phyloP scores from a whole-genome alignment of 305 asterid species.

The Fraxinus albicans region DNA sequence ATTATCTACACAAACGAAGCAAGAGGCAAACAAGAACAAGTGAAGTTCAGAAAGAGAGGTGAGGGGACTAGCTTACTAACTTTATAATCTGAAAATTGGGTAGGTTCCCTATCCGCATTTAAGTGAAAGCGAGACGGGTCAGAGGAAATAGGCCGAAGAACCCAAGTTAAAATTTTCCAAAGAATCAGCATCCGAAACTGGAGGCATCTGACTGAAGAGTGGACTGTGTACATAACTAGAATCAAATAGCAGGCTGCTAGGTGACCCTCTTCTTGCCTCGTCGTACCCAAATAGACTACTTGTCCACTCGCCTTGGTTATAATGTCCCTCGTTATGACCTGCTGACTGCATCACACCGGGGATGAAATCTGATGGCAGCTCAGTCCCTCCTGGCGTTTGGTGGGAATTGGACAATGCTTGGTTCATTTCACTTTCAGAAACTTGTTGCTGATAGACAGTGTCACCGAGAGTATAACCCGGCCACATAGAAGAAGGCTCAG shows the following conservation, averaged over 20 bases:
- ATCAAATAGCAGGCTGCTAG: conserved; percentile 7
- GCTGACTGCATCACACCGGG: neutral
- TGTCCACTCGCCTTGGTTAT: neutral
- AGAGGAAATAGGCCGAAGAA: neutral
- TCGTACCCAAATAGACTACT: neutral
- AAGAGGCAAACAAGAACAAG: neutral
- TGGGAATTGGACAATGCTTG: neutral
- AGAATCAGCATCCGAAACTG: neutral
- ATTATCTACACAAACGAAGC: neutral
- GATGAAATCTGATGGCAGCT: neutral
- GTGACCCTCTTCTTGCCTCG: neutral
- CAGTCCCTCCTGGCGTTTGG: neutral
- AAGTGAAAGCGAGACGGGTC: neutral
- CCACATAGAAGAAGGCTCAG: neutral
- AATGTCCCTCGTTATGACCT: neutral
- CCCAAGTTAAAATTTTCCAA: neutral
- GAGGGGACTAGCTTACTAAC: neutral
- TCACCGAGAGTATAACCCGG: neutral
- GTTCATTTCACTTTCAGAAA: neutral
- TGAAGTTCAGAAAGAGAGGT: neutral
- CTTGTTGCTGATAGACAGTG: neutral
- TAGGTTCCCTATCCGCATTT: neutral
- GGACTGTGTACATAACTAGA: conserved; percentile 16
- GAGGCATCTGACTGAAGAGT: conserved; percentile 21
- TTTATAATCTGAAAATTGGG: neutral